phyloP scores from a whole-genome alignment of 202 grass and related monocot genomes.

The Schoenoplectus tabernaemontani region DNA sequence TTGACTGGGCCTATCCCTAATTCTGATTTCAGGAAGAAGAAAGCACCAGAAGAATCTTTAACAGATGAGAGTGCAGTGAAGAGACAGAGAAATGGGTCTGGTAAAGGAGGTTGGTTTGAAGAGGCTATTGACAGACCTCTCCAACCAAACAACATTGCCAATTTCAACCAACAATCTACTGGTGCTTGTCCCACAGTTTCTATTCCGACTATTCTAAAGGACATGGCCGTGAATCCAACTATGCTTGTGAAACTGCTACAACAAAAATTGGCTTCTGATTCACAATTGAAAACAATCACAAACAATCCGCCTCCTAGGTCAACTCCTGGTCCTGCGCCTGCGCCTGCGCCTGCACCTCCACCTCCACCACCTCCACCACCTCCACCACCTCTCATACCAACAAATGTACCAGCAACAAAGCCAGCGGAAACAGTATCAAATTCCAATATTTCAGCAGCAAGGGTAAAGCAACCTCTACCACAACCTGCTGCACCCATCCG shows the following conservation, averaged over 20 bases:
- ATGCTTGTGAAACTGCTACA: slow-evolving; percentile 71
- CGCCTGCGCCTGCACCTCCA: no score
- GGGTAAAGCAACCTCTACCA: not conserved
- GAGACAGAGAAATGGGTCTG: slow-evolving; percentile 37
- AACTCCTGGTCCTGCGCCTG: slow-evolving; percentile 18
- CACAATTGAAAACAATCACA: slow-evolving; percentile 30
- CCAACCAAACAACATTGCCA: slow-evolving; percentile 12
- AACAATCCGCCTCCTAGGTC: slow-evolving; percentile 17
- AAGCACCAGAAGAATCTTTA: slow-evolving; percentile 30
- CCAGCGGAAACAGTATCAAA: slow-evolving; percentile 8
- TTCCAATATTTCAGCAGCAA: not conserved
- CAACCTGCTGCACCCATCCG: slow-evolving; percentile 35
- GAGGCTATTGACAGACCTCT: slow-evolving; percentile 27
- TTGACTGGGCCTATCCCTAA: slow-evolving; percentile 34
- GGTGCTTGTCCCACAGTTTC: slow-evolving; percentile 33
- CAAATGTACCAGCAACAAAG: slow-evolving; percentile 30
- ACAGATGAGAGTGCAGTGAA: slow-evolving; percentile 42
- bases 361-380: slow-evolving; percentile 22
- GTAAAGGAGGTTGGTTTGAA: slow-evolving; percentile 46
- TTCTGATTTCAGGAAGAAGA: slow-evolving; percentile 50
- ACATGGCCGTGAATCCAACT: slow-evolving; percentile 72
- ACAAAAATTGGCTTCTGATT: slow-evolving; percentile 56
- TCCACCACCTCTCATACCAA: slow-evolving; percentile 34
- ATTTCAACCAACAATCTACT: slow-evolving; percentile 24
- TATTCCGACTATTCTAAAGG: slow-evolving; percentile 54